A percentile compares a stretch with the other conserved stretches of the same genome.
phyloP scores from a whole-genome alignment of 1,284 basidiomycete species.

The Microbotryum scabiosae region DNA sequence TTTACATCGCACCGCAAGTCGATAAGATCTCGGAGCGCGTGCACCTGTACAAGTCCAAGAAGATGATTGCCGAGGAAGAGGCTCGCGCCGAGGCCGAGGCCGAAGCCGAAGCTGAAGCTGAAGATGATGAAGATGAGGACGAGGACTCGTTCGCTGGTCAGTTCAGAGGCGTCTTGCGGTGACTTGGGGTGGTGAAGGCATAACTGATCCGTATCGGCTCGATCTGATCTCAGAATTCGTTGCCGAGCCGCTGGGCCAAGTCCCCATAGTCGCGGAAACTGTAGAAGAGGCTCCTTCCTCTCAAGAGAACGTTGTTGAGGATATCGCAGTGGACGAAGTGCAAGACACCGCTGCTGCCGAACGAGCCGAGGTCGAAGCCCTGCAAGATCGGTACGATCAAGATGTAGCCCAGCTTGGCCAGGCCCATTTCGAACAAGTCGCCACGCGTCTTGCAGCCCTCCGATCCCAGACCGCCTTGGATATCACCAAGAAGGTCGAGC shows the following conservation, averaged over 20 bases:
- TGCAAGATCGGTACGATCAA: slow-evolving; percentile 30
- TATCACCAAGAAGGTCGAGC: slow-evolving; percentile 29
- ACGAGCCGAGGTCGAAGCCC: slow-evolving; percentile 26
- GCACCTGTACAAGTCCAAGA: slow-evolving; percentile 32
- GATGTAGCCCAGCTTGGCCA: slow-evolving; percentile 32
- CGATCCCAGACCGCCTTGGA: slow-evolving; percentile 24
- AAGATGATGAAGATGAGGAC: slow-evolving; percentile 20
- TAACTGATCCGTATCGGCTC: not conserved
- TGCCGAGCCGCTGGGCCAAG: slow-evolving; percentile 24
- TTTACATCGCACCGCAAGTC: slow-evolving; percentile 34
- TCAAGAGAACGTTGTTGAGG: slow-evolving; percentile 1
- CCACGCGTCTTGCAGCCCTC: slow-evolving; percentile 25
- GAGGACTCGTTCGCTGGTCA: slow-evolving; percentile 22
- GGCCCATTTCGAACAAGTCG: slow-evolving; percentile 26
- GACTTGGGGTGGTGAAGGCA: not conserved
- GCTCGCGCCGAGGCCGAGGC: slow-evolving; percentile 11
- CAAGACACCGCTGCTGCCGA: slow-evolving; percentile 19
- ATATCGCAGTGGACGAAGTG: slow-evolving; percentile 9
- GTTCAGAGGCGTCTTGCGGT: not conserved
- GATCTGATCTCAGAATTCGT: slow-evolving; percentile 17
- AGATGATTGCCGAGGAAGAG: slow-evolving; percentile 3
- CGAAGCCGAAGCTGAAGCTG: slow-evolving; percentile 19
- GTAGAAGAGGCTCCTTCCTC: not conserved
- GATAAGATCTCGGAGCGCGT: slow-evolving; percentile 34
- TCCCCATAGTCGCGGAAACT: not conserved